A percentile compares a stretch with the other conserved stretches of the same genome.
Evolutionary conservation across 73 alveolate species (phyloP).

Genomic region (Uronychia binucleata): DNA sequence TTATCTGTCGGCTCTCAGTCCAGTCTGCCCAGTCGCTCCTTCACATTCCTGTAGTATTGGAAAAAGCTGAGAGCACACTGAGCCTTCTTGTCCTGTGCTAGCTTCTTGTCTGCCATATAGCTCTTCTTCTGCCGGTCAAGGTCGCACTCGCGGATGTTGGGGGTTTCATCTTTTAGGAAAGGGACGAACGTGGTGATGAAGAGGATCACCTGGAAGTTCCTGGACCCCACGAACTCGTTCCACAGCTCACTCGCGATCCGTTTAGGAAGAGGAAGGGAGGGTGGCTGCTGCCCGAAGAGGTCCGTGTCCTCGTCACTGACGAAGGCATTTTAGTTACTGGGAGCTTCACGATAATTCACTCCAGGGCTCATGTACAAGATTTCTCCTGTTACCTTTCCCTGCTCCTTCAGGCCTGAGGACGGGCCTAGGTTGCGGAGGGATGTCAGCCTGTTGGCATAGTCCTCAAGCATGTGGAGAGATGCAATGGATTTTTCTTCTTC

Average conservation of each 20-base stretch:
- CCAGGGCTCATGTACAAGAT: not conserved
- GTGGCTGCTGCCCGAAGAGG: not conserved
- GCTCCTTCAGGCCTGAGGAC: not conserved
- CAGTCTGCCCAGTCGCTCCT: not conserved
- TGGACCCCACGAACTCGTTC: not conserved
- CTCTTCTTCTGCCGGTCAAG: not conserved
- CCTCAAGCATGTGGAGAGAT: not conserved
- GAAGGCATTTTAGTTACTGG: no score
- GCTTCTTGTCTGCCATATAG: not conserved
- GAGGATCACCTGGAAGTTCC: not conserved
- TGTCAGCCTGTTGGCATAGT: not conserved
- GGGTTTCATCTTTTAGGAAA: not conserved
- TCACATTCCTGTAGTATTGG: not conserved
- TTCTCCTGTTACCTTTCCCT: not conserved
- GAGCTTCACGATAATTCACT: no score
- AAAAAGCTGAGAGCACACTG: not conserved
- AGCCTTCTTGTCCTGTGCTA: not conserved
- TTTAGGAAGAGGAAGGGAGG: not conserved
- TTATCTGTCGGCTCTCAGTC: not conserved
- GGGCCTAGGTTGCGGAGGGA: not conserved
- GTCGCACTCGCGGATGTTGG: not conserved
- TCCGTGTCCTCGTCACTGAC: no score
- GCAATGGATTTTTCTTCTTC: not conserved
- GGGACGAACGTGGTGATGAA: not conserved
- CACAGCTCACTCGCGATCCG: not conserved